These are phyloP conservation scores for Sparassis latifolia DNA, from an alignment of 1,284 basidiomycete species.

Conservation along the genomic window DNA sequence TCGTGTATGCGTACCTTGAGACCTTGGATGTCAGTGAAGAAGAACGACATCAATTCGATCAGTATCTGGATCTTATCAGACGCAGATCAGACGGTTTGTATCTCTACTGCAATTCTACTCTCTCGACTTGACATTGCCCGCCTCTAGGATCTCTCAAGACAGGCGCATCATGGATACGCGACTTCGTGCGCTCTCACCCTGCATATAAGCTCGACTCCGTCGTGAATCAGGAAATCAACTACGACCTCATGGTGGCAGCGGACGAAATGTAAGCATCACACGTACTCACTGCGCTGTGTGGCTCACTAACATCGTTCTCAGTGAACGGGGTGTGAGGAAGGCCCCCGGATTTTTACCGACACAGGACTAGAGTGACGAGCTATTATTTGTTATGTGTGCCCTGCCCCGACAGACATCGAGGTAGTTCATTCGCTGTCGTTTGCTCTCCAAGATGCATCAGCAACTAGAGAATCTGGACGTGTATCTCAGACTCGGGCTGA, in stretches of 20 bases:
- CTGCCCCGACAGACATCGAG: no score
- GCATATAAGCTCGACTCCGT: slow-evolving; percentile 89
- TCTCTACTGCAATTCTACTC: neutral
- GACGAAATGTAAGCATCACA: slow-evolving; percentile 75
- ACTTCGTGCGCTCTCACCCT: slow-evolving; percentile 87
- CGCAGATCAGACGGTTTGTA: slow-evolving; percentile 71
- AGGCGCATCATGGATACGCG: slow-evolving; percentile 88
- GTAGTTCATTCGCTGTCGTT: no score
- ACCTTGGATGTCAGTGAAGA: slow-evolving; percentile 74
- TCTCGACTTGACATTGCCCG: neutral
- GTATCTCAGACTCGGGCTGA: no score
- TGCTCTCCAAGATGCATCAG: no score
- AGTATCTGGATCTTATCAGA: slow-evolving; percentile 78
- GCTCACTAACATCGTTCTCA: slow-evolving; percentile 4
- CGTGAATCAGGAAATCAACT: slow-evolving; percentile 88
- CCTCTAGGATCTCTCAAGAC: slow-evolving; percentile 75
- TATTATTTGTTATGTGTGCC: neutral
- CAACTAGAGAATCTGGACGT: no score
- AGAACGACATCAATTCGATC: slow-evolving; percentile 62
- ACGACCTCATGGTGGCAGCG: slow-evolving; percentile 87
- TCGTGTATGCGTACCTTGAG: slow-evolving; percentile 85
- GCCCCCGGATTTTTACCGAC: slow-evolving; percentile 18
- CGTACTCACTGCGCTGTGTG: neutral
- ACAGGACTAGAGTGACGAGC: slow-evolving; percentile 1
- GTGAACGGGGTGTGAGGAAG: slow-evolving; percentile 20